These are phyloP conservation scores for Earliella scabrosa DNA, from an alignment of 1,284 basidiomycete species.

Conservation along the genomic window DNA sequence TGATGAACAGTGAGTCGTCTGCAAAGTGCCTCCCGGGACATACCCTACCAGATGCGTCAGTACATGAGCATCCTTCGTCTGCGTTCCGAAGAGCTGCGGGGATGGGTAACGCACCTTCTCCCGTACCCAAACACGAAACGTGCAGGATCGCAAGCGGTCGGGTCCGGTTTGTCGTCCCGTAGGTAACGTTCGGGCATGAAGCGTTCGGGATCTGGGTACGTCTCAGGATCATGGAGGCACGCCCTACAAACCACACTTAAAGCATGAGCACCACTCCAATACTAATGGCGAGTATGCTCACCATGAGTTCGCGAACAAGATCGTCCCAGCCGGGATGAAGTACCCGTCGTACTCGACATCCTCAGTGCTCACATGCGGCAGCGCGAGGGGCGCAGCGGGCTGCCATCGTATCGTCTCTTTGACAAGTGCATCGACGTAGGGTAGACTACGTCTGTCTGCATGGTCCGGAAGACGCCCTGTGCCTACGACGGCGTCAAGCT, in stretches of 20 bases:
- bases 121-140: neutral
- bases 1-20: neutral
- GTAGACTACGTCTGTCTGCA: too few relatives aligned
- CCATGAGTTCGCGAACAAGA: neutral
- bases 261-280: neutral
- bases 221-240: neutral
- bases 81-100: neutral
- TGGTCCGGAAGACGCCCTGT: too few relatives aligned
- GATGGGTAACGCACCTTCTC: neutral
- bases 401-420: too few relatives aligned
- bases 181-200: slow-evolving; percentile 5
- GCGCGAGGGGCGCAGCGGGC: too few relatives aligned
- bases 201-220: slow-evolving; percentile 1
- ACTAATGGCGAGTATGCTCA: neutral
- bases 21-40: too few relatives aligned
- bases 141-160: neutral
- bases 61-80: neutral
- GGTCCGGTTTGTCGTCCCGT: neutral
- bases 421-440: too few relatives aligned
- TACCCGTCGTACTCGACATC: too few relatives aligned
- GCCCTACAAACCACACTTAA: neutral
- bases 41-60: neutral
- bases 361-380: too few relatives aligned
- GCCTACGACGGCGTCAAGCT: too few relatives aligned
- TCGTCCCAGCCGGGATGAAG: slow-evolving; percentile 9